These are phyloP conservation scores for Teunomyces pallodes DNA, from an alignment of 805 yeast genomes.

Conservation along the genomic window DNA sequence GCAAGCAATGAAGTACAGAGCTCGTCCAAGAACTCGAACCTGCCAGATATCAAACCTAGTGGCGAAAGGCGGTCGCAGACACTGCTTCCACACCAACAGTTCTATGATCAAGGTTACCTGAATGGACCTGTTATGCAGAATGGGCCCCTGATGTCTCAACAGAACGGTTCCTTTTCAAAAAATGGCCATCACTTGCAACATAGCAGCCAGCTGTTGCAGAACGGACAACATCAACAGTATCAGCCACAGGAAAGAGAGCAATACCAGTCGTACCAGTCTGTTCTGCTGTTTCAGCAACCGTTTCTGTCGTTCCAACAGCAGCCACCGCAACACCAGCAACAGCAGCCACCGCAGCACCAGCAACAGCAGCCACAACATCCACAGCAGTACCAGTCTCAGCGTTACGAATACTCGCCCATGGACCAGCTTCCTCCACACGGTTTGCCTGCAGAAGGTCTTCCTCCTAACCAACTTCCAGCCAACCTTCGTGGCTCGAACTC, in stretches of 20 bases:
- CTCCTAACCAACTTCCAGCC: conserved; percentile 23
- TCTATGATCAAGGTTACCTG: conserved; percentile 1
- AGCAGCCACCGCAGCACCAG: neutral
- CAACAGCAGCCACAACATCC: neutral
- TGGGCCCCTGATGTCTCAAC: neutral
- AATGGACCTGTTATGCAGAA: neutral
- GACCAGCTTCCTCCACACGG: conserved; percentile 35
- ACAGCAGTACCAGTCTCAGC: neutral
- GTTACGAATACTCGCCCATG: conserved; percentile 5
- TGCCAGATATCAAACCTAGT: neutral
- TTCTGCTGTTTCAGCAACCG: neutral
- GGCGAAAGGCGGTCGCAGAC: neutral
- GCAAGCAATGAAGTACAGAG: neutral
- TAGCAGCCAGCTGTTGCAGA: neutral
- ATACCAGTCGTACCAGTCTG: neutral
- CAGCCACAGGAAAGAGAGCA: conserved; percentile 3
- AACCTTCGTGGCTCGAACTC: conserved; percentile 21
- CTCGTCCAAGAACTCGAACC: neutral
- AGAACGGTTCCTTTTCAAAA: neutral
- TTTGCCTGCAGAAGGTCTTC: conserved; percentile 28
- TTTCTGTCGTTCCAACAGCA: neutral
- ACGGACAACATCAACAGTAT: conserved; percentile 5
- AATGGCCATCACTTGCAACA: neutral
- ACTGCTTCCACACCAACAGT: conserved; percentile 4
- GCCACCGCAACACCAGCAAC: neutral